A percentile compares a stretch with the other conserved stretches of the same genome.
Evolutionary conservation across 495 filamentous ascomycete species (phyloP).

Genomic region (Penicilliopsis zonata): DNA sequence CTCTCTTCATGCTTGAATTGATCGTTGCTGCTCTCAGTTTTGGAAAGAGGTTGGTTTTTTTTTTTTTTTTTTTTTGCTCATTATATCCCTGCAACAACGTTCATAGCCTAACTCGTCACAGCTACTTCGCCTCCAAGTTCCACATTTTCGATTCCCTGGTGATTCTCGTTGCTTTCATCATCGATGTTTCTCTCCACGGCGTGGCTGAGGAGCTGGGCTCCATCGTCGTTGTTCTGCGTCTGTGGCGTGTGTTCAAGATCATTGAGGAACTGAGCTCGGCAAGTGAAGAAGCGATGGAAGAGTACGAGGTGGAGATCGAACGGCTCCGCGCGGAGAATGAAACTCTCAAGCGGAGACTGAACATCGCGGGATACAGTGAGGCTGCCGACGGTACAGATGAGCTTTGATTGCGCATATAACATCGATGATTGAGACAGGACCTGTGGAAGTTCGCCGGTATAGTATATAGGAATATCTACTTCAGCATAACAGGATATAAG

Average conservation of each 20-base stretch:
- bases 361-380: no score
- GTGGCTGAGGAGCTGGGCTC: conserved; percentile 48
- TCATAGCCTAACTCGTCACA: no score
- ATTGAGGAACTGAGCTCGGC: conserved; percentile 51
- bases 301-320: conserved; percentile 25
- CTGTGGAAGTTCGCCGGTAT: no score
- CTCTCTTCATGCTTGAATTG: conserved; percentile 50
- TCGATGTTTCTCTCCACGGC: conserved; percentile 45
- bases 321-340: conserved; percentile 34
- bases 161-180: conserved; percentile 46
- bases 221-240: conserved; percentile 47
- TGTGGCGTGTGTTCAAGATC: conserved; percentile 61
- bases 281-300: conserved; percentile 41
- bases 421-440: no score
- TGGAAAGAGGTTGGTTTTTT: conserved; percentile 33
- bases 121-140: conserved; percentile 51
- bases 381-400: no score
- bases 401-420: no score
- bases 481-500: neutral
- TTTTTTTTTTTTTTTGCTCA: no score
- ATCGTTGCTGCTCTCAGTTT: conserved; percentile 42
- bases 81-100: no score
- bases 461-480: no score
- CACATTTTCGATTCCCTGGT: conserved; percentile 52
- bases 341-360: conserved; percentile 25